phyloP scores from a whole-genome alignment of 208 protist genomes.

The Leishmania martiniquensis region DNA sequence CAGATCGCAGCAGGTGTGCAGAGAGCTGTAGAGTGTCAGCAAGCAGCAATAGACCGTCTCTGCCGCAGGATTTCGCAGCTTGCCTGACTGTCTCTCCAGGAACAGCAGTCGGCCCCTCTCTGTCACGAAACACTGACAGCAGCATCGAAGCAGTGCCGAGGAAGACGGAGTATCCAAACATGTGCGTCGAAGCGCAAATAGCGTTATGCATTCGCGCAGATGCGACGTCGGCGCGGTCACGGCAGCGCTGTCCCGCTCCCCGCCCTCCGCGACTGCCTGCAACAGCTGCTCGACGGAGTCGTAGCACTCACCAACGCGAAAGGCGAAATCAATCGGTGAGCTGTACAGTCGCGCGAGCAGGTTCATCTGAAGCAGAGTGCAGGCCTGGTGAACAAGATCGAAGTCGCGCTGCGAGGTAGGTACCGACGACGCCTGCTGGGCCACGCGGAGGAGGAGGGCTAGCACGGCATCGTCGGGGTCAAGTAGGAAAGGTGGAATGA shows the following conservation, averaged over 20 bases:
- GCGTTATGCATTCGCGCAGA: constrained; percentile 18
- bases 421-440: constrained; percentile 20
- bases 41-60: constrained; percentile 64
- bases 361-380: constrained; percentile 72
- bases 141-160: constrained; percentile 49
- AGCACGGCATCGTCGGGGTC: constrained; percentile 60
- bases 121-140: constrained; percentile 75
- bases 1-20: constrained; percentile 52
- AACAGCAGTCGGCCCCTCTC: constrained; percentile 52
- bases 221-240: background rate
- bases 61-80: constrained; percentile 36
- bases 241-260: constrained; percentile 18
- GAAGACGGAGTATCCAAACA: constrained; percentile 25
- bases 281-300: constrained; percentile 21
- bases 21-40: constrained; percentile 63
- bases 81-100: constrained; percentile 54
- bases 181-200: constrained; percentile 13
- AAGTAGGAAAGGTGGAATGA: constrained; percentile 59
- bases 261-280: constrained; percentile 6
- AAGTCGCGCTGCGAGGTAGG: constrained; percentile 14
- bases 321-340: constrained; percentile 20
- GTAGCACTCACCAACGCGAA: constrained; percentile 23
- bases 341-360: constrained; percentile 43
- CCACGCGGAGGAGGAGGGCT: constrained; percentile 47
- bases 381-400: constrained; percentile 37